Evolutionary conservation across 768 basidiomycete genomes (phyloP).

Genomic region (Phylloporus sp.): DNA sequence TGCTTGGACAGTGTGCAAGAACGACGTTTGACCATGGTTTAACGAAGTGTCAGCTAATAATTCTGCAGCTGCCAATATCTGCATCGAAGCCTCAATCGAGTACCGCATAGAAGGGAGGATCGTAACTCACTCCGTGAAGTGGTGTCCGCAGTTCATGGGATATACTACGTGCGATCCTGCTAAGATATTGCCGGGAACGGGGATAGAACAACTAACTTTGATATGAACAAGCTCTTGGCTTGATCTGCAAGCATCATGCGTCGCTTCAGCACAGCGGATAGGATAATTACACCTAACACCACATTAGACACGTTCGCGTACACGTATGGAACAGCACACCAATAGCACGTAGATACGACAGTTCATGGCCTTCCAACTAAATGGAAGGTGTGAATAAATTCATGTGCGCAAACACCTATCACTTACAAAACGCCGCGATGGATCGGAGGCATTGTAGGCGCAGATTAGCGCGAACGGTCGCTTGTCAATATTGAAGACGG

Average conservation of each 20-base stretch:
- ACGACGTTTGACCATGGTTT: constrained; percentile 76
- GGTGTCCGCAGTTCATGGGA: constrained; percentile 91
- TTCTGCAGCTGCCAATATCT: constrained; percentile 91
- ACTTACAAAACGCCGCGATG: constrained; percentile 74
- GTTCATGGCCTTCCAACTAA: constrained; percentile 81
- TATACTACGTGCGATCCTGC: constrained; percentile 52
- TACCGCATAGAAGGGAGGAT: neutral
- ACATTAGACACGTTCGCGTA: constrained; percentile 1
- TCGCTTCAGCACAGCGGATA: constrained; percentile 88
- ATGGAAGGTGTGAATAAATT: constrained; percentile 8
- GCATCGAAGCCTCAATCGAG: constrained; percentile 1
- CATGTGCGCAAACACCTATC: neutral
- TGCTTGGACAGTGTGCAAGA: constrained; percentile 89
- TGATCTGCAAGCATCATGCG: constrained; percentile 94
- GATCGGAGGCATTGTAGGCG: constrained; percentile 82
- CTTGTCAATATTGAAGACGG: constrained; percentile 91
- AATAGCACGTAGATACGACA: constrained; percentile 89
- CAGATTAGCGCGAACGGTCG: constrained; percentile 87
- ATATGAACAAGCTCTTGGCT: constrained; percentile 88
- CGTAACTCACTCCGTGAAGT: constrained; percentile 67
- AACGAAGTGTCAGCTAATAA: constrained; percentile 81
- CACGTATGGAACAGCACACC: constrained; percentile 44
- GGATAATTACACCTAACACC: constrained; percentile 72
- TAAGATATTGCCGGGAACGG: constrained; percentile 4
- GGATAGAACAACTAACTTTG: constrained; percentile 52